Evolutionary conservation across 805 yeast species (phyloP).

Genomic region (Limtongia smithiae): DNA sequence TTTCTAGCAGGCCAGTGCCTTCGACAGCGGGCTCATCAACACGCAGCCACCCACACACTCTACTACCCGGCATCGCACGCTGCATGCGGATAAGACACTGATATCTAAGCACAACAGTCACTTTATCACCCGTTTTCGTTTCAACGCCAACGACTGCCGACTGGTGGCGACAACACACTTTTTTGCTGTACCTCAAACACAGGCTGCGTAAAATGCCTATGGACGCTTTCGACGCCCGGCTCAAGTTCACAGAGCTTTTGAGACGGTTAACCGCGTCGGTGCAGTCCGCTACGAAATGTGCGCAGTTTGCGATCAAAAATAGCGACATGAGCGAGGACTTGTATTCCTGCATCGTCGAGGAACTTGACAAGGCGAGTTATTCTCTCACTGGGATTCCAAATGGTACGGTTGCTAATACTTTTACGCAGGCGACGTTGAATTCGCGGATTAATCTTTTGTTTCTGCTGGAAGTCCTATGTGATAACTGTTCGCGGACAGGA

Average conservation of each 20-base stretch:
- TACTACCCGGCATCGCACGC: no score
- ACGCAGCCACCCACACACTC: no score
- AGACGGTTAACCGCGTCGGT: slow-evolving; percentile 60
- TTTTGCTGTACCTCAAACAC: no score
- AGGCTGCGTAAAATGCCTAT: slow-evolving; percentile 40
- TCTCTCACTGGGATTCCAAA: not conserved
- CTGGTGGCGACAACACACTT: no score
- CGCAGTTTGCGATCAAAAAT: slow-evolving; percentile 52
- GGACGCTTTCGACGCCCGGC: slow-evolving; percentile 87
- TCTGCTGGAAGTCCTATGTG: slow-evolving; percentile 60
- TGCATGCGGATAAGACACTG: no score
- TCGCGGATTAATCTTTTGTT: slow-evolving; percentile 63
- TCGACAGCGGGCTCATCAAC: no score
- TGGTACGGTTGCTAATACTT: not conserved
- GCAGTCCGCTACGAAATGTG: slow-evolving; percentile 45
- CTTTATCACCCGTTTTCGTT: no score
- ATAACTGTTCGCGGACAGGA: slow-evolving; percentile 34
- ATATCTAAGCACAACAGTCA: no score
- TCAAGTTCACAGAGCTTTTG: slow-evolving; percentile 67
- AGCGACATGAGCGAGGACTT: slow-evolving; percentile 63
- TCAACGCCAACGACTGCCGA: no score
- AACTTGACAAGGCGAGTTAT: slow-evolving; percentile 40
- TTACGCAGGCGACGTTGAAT: slow-evolving; percentile 48
- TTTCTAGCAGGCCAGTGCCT: no score
- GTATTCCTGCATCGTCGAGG: slow-evolving; percentile 62